Conservation (phyloP, 2,329 filamentous ascomycete genomes). For the Akanthomyces uredinophilus region DNA sequence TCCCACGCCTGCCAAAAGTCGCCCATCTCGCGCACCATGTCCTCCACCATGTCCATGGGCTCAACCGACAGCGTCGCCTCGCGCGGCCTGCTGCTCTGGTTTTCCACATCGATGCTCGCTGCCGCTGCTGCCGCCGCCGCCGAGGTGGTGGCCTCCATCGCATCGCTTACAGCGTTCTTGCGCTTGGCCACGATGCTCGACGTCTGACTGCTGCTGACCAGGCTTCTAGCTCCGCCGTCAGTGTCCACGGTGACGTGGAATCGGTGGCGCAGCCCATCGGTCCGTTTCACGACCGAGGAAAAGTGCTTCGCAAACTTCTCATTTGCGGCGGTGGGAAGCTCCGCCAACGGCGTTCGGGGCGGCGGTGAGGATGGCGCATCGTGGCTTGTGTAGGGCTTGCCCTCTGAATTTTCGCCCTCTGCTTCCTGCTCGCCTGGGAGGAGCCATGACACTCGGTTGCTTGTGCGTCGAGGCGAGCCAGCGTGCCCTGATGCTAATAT, state of each 20-base stretch:
- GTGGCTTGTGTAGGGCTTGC: background rate
- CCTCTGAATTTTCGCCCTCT: conserved; percentile 10
- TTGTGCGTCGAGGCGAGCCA: conserved; percentile 22
- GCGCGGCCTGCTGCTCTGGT: background rate
- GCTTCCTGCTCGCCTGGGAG: conserved; percentile 25
- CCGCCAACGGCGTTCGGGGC: conserved; percentile 30
- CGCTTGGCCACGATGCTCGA: background rate
- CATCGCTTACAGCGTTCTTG: background rate
- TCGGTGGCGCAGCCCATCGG: conserved; percentile 25
- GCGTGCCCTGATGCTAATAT: conserved; percentile 33
- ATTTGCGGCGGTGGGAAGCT: conserved; percentile 31
- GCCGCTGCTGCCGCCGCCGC: too few species aligned
- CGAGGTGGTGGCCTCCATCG: conserved; percentile 4
- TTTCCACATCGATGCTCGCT: background rate
- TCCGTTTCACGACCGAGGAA: conserved; percentile 35
- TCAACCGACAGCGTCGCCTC: conserved; percentile 22
- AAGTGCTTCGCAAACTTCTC: conserved; percentile 45
- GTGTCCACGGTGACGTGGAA: conserved; percentile 24
- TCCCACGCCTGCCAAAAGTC: conserved; percentile 32
- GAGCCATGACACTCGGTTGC: conserved; percentile 34
- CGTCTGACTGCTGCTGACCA: background rate
- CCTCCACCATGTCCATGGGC: conserved; percentile 32
- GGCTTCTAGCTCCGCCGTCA: conserved; percentile 23
- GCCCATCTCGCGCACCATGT: conserved; percentile 33
- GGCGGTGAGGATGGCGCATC: conserved; percentile 37